Evolutionary conservation across 331 rosid genomes (phyloP), one percentile per base, ranked within the genome.

Genomic region (Quercus phellos): DNA sequence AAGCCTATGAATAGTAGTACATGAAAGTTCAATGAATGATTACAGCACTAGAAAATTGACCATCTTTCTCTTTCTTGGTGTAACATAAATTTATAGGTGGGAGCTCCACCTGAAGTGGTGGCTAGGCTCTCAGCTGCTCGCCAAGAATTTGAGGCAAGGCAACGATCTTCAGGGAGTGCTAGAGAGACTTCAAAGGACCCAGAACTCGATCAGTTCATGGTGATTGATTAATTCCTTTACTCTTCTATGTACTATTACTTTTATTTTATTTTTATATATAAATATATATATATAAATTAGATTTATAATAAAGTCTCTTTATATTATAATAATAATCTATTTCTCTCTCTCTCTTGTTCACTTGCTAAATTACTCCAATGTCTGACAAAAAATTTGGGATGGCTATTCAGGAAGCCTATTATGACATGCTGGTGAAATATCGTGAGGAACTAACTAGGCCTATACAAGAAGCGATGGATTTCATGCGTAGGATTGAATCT

Each of bases 141-240:
- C 18, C 93, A 91, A 67, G 98, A 91, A 78, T 90, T 91, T 67
- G 98, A 93, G 80, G 89, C 90, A 35, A 86, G 92, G 50, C 96
- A 88, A 80, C 84, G 97, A 74, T 91, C 99, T 86, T 87, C 91
- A 17, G 50, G 55, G 84, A 50, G 73, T 30, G 78, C 91, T 0
- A 88, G 92, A 80, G 96, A 95, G 17, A 42, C 51, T 80, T 84
- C 86, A 0, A 90, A 95, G 83, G 99, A 95, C 78, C 99, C 97
- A 63, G 99, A 95, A 77, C 98, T 95, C 42, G 99, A 95, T 55
- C 99, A 91, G 81, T 95, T 95, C 87, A 95, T 95, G 98, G 99
- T 91, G 81, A 42, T 35, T 24, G 18, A 16, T 22, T 1, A 27
- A 27, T 0, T 9, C 19, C 55, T 72, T 2, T 19, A 6, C 1